Conservation (phyloP, 208 protist species). For the Wallacemonas sp. region DNA sequence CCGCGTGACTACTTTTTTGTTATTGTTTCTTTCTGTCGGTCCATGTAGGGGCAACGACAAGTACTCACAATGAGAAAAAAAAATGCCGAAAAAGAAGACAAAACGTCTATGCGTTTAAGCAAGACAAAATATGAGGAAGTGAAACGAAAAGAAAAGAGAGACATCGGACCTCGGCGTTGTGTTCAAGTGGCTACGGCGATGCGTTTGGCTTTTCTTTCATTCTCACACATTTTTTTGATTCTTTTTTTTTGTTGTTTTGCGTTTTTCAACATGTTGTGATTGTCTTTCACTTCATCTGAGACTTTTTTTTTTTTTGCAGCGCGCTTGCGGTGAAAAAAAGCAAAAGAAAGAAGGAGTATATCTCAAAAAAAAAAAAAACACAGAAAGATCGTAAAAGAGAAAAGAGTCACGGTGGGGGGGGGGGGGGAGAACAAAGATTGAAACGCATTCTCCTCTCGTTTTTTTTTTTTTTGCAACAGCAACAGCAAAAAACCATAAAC, state of each 20-base stretch:
- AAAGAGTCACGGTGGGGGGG: background rate
- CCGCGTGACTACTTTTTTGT: too few relatives aligned
- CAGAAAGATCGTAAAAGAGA: background rate
- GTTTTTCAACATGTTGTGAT: too few relatives aligned
- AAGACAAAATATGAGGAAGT: slow-evolving; percentile 14
- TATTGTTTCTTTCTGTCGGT: too few relatives aligned
- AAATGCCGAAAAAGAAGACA: background rate
- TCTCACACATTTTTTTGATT: background rate
- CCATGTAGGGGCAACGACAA: too few relatives aligned
- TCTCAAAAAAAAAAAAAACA: background rate
- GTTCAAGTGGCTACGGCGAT: too few relatives aligned
- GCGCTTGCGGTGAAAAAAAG: background rate
- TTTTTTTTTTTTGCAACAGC: too few relatives aligned
- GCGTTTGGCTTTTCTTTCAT: too few relatives aligned
- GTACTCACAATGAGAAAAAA: background rate
- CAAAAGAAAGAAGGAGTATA: background rate
- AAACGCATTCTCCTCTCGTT: too few relatives aligned
- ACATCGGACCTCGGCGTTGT: too few relatives aligned
- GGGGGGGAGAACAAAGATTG: slow-evolving; percentile 5
- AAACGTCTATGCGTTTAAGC: background rate
- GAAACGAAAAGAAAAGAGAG: background rate
- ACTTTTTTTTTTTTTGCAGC: background rate
- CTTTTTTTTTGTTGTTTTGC: background rate
- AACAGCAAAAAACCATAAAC: too few relatives aligned
- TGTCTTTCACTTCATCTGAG: background rate